Conservation (phyloP, 345 rosid species). For the Erysimum cheiranthoides region DNA sequence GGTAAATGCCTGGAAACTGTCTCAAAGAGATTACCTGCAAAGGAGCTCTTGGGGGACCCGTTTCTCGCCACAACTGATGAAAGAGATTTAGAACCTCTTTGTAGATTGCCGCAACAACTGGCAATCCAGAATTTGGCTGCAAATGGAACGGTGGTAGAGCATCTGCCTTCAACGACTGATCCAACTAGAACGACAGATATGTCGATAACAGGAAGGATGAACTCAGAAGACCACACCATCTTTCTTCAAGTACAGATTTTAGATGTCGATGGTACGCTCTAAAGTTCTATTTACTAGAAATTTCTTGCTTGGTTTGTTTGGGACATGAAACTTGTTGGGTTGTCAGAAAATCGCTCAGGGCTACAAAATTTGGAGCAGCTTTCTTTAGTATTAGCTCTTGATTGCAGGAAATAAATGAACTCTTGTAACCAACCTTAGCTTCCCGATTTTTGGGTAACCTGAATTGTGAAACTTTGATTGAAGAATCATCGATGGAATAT, state of each 20-base stretch:
- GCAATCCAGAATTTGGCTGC: constrained; percentile 48
- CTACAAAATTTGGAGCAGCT: not conserved
- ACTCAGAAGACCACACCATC: constrained; percentile 77
- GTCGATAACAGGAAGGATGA: constrained; percentile 81
- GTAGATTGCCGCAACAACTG: constrained; percentile 30
- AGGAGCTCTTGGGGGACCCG: constrained; percentile 70
- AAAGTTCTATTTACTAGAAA: not conserved
- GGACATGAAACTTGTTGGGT: constrained; percentile 18
- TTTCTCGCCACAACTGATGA: constrained; percentile 62
- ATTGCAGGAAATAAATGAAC: not conserved
- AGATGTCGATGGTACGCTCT: constrained; percentile 63
- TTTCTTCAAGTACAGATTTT: constrained; percentile 88
- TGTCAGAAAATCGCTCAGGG: constrained; percentile 8
- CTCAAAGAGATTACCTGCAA: constrained; percentile 78
- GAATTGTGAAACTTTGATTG: not conserved
- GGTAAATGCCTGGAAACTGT: constrained; percentile 79
- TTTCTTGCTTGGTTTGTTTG: not conserved
- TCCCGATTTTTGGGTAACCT: constrained; percentile 4
- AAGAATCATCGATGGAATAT: not conserved
- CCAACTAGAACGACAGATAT: constrained; percentile 67
- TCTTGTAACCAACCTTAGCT: not conserved
- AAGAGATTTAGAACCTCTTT: constrained; percentile 37
- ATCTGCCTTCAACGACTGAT: constrained; percentile 47
- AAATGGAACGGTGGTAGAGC: constrained; percentile 41
- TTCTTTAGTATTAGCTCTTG: constrained; percentile 22